A percentile compares a stretch with the other conserved stretches of the same genome.
These are phyloP conservation scores for Rhizopogon vulgaris DNA, from an alignment of 768 basidiomycete species.

Conservation along the genomic window DNA sequence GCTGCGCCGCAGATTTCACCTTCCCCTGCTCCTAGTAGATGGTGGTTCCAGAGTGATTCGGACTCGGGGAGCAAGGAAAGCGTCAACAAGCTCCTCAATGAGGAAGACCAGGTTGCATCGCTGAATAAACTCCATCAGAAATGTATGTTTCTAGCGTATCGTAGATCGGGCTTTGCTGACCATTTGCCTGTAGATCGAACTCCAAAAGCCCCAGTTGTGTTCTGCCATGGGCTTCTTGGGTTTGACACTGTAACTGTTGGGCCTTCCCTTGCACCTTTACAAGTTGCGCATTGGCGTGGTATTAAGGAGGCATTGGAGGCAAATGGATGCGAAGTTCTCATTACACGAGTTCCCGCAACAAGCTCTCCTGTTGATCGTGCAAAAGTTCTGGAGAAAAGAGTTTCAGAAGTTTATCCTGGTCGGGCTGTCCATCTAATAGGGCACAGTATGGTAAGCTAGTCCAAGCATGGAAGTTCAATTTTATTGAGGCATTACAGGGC, in stretches of 20 bases:
- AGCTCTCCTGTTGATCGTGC: constrained; percentile 86
- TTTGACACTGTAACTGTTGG: constrained; percentile 84
- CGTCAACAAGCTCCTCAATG: constrained; percentile 39
- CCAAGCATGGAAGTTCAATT: neutral
- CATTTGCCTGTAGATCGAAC: constrained; percentile 49
- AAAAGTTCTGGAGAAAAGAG: constrained; percentile 77
- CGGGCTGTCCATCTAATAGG: constrained; percentile 86
- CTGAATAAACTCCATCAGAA: constrained; percentile 36
- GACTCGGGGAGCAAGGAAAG: constrained; percentile 29
- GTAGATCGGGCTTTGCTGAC: constrained; percentile 1
- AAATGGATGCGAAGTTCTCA: constrained; percentile 84
- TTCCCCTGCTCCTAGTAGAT: constrained; percentile 23
- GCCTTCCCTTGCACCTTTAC: constrained; percentile 67
- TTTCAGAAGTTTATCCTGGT: constrained; percentile 76
- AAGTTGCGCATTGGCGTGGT: constrained; percentile 95
- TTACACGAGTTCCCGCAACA: constrained; percentile 91
- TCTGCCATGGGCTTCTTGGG: constrained; percentile 92
- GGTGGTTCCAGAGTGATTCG: constrained; percentile 48
- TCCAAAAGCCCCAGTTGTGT: constrained; percentile 81
- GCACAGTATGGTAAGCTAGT: constrained; percentile 62
- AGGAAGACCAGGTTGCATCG: constrained; percentile 46
- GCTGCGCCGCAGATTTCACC: constrained; percentile 20
- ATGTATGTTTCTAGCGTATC: constrained; percentile 40
- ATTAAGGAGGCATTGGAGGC: constrained; percentile 89
- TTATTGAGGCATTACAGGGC: constrained; percentile 45